Conservation (phyloP, 805 yeast genomes). For the Monosporozyma aquatica region DNA sequence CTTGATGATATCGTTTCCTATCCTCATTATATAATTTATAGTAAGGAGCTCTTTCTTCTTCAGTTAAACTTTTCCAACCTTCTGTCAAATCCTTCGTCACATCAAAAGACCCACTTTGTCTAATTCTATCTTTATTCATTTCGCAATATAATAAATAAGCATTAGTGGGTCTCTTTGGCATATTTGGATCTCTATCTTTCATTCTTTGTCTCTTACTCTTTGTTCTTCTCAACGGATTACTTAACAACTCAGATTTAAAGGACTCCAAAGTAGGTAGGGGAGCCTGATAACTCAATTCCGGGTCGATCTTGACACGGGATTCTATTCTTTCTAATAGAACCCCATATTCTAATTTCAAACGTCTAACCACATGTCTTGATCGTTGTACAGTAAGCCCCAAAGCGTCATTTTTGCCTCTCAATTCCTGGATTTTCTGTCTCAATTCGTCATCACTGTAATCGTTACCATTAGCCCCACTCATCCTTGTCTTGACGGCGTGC, state of each 20-base stretch:
- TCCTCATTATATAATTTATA: constrained; percentile 72
- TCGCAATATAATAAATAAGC: constrained; percentile 87
- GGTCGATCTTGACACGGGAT: constrained; percentile 35
- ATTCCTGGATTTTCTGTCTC: constrained; percentile 40
- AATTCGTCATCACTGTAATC: background rate
- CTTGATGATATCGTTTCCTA: constrained; percentile 61
- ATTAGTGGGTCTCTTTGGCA: constrained; percentile 84
- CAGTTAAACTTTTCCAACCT: constrained; percentile 70
- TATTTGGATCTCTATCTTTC: constrained; percentile 64
- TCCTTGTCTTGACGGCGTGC: too few species aligned
- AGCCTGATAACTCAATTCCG: constrained; percentile 22
- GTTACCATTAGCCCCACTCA: background rate
- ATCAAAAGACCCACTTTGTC: constrained; percentile 52
- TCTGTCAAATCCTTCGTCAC: constrained; percentile 73
- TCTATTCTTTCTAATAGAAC: constrained; percentile 75
- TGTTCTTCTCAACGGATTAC: constrained; percentile 18
- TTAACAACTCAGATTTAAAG: constrained; percentile 19
- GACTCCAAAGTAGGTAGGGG: constrained; percentile 27
- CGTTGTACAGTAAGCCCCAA: constrained; percentile 69
- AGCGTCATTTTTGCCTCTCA: constrained; percentile 70
- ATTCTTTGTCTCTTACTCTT: constrained; percentile 28
- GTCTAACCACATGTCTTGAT: constrained; percentile 62
- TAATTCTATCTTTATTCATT: constrained; percentile 65
- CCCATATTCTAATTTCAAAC: constrained; percentile 76
- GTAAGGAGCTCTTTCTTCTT: constrained; percentile 63